Evolutionary conservation across 345 rosid species (phyloP).

Genomic region (Durio zibethinus): DNA sequence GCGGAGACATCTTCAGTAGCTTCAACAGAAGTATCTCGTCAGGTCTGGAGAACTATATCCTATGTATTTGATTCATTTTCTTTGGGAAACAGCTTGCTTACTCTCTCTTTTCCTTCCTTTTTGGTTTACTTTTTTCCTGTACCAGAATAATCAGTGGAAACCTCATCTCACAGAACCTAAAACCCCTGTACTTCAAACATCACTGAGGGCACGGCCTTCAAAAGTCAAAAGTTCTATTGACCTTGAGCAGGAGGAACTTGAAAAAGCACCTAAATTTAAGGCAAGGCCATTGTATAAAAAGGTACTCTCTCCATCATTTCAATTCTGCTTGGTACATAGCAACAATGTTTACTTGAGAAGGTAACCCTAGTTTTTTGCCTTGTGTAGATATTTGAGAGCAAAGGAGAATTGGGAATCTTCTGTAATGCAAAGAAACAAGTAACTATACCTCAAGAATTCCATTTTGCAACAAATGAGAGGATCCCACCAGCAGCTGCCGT

Average conservation of each 20-base stretch:
- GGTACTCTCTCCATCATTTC: slow-evolving; percentile 39
- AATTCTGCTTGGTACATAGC: background rate
- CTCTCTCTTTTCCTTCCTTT: background rate
- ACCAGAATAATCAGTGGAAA: slow-evolving; percentile 56
- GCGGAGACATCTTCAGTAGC: slow-evolving; percentile 77
- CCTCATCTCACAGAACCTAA: slow-evolving; percentile 75
- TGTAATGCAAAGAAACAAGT: slow-evolving; percentile 70
- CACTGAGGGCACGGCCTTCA: slow-evolving; percentile 84
- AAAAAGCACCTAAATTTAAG: slow-evolving; percentile 87
- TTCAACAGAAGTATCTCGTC: slow-evolving; percentile 65
- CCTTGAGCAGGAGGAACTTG: slow-evolving; percentile 84
- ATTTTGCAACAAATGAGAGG: slow-evolving; percentile 81
- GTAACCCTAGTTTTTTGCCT: background rate
- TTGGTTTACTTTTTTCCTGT: background rate
- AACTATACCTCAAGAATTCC: slow-evolving; percentile 86
- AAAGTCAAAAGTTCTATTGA: slow-evolving; percentile 72
- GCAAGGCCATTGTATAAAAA: slow-evolving; percentile 93
- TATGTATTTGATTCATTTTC: background rate
- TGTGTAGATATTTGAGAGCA: slow-evolving; percentile 86
- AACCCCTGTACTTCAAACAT: slow-evolving; percentile 77
- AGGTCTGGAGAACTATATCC: slow-evolving; percentile 38
- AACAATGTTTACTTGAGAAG: background rate
- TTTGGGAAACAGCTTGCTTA: background rate
- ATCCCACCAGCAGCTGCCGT: slow-evolving; percentile 59
- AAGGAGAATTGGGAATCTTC: slow-evolving; percentile 85